Evolutionary conservation across 1,139 yeast genomes (phyloP), one percentile per base, ranked within the genome.

Genomic region (Taiozyma sp.): DNA sequence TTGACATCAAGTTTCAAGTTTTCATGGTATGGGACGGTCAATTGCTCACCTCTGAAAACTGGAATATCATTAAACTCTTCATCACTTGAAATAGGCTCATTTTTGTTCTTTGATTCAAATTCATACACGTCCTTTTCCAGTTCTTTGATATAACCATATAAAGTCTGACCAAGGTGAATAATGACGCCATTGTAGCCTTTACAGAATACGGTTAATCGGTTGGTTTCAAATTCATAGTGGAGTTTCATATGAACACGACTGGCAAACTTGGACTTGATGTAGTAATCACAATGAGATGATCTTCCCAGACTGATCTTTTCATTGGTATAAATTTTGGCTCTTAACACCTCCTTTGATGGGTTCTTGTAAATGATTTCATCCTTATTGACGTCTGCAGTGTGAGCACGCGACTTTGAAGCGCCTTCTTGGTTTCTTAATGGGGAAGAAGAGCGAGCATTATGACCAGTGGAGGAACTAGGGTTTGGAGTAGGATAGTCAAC

Each of bases 221-320:
- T 63, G 6, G 55, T 47, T 2, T 60, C 54, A 3, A 64, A 54
- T 13, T 58, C 53, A 52, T 69, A 71, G 13, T 66, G 62, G 2
- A 79, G 60, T 16, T 66, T 60, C 48, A 85, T 76, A 67, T 89
- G 96, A 23, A 77, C 74, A 51, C 96, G 78, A 9, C 95, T 87
- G 36, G 89, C 80, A 45, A 76, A 75, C 63, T 81, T 82, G 64
- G 86, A 78, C 46, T 71, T 70, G 45, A 83, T 70, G 46, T 78
- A 70, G 52, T 85, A 71, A 51, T 78, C 79, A 60, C 80, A 80
- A 52, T 81, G 84, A 57, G 87, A 77, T 23, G 83, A 70, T 63
- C 65, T 60, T 19, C 65, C 65, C 22, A 62, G 40, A 3, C 57
- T 46, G 24, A 57, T 46, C 29, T 54, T 53, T 27, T 56, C 54